Percentiles rank a stretch among this genome's conserved stretches.
phyloP scores from a whole-genome alignment of 169 alveolate species.

The Amoebophrya sp. region DNA sequence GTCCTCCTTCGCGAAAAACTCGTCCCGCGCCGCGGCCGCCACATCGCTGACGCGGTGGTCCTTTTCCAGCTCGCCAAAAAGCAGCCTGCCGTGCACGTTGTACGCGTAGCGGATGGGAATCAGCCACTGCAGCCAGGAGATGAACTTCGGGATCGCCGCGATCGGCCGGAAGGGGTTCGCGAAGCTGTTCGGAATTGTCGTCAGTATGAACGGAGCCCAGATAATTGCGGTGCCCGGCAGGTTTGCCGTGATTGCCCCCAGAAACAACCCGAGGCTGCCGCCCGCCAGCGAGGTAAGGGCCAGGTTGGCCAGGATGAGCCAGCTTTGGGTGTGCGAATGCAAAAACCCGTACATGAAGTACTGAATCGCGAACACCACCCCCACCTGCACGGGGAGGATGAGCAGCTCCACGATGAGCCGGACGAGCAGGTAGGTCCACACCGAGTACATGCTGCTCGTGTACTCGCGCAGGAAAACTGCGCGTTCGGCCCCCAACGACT shows the following conservation, averaged over 20 bases:
- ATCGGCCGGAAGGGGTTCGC: background rate
- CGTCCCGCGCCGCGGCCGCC: no score
- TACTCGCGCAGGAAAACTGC: constrained; percentile 10
- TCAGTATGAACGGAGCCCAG: background rate
- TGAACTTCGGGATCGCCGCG: background rate
- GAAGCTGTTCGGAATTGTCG: background rate
- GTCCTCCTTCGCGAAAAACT: no score
- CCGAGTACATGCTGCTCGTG: background rate
- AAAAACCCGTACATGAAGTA: no score
- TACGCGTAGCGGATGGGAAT: background rate
- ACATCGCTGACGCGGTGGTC: no score
- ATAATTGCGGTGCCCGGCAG: background rate
- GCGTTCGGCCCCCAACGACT: background rate
- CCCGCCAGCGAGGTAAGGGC: background rate
- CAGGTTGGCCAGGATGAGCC: no score
- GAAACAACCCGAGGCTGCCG: background rate
- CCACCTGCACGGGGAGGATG: no score
- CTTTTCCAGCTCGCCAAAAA: background rate
- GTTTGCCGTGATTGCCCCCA: background rate
- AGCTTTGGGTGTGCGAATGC: no score
- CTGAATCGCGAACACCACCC: no score
- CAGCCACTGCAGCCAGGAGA: background rate
- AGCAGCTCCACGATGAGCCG: background rate
- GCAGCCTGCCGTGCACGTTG: background rate
- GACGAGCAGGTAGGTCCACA: background rate